phyloP scores from a whole-genome alignment of 768 basidiomycete species.

The Trametes punicea region DNA sequence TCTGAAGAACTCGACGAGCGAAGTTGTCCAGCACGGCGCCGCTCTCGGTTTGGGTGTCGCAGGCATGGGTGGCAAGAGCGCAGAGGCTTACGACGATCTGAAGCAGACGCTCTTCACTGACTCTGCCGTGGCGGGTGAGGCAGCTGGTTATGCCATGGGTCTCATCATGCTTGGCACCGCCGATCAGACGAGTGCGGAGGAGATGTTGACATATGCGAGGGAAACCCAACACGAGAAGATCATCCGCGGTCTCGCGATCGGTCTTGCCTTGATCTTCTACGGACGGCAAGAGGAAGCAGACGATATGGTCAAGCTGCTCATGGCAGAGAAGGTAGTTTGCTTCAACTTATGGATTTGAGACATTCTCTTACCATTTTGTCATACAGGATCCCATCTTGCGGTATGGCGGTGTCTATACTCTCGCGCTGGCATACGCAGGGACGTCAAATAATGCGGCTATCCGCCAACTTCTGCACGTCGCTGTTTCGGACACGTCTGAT shows the following conservation, averaged over 20 bases:
- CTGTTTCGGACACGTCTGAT: conserved; percentile 97
- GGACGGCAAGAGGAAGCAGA: conserved; percentile 93
- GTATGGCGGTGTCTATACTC: conserved; percentile 96
- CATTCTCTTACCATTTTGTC: conserved; percentile 2
- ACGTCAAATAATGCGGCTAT: conserved; percentile 94
- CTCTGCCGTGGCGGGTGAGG: conserved; percentile 94
- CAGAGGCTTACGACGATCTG: conserved; percentile 88
- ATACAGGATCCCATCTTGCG: conserved; percentile 86
- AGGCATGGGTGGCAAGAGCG: conserved; percentile 87
- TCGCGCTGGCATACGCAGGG: conserved; percentile 95
- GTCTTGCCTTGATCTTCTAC: conserved; percentile 89
- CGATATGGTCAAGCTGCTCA: conserved; percentile 67
- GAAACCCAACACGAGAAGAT: conserved; percentile 99
- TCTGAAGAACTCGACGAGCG: conserved; percentile 69
- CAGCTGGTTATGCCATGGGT: conserved; percentile 96
- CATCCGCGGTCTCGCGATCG: conserved; percentile 91
- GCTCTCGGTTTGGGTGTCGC: conserved; percentile 96
- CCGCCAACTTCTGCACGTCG: conserved; percentile 88
- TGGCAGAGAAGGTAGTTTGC: conserved; percentile 76
- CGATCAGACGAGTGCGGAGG: conserved; percentile 71
- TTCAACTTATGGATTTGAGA: neutral
- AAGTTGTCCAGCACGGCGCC: conserved; percentile 95
- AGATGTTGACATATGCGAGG: conserved; percentile 94
- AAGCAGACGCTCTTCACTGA: conserved; percentile 87
- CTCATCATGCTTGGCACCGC: conserved; percentile 97